Conservation (phyloP, 352 stramenopile genomes). For the Phytopythium delawarense region DNA sequence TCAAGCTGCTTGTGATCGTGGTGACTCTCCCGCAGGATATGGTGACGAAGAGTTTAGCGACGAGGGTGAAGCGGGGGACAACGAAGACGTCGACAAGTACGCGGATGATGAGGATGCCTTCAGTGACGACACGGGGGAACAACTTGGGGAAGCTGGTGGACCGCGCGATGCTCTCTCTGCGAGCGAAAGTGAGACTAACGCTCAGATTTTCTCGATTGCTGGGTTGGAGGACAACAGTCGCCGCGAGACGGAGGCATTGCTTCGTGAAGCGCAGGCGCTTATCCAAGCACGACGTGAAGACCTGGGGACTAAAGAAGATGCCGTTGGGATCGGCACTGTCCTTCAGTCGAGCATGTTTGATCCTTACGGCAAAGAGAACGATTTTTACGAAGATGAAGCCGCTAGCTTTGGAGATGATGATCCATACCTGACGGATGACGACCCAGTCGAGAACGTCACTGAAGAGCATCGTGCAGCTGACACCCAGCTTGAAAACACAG, state of each 20-base stretch:
- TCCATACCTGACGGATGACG: constrained; percentile 4
- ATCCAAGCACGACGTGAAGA: constrained; percentile 14
- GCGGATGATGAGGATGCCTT: constrained; percentile 13
- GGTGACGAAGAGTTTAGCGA: constrained; percentile 6
- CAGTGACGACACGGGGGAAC: neutral
- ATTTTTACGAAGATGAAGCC: constrained; percentile 9
- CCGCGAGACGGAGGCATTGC: constrained; percentile 31
- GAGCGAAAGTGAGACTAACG: neutral
- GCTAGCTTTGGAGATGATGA: neutral
- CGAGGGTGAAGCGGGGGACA: constrained; percentile 5
- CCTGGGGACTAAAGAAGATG: neutral
- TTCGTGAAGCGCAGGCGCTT: constrained; percentile 33
- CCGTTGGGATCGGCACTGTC: neutral
- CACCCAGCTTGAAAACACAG: neutral
- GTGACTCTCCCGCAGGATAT: neutral
- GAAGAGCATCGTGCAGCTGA: neutral
- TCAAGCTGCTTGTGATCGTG: constrained; percentile 1
- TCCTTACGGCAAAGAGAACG: constrained; percentile 13
- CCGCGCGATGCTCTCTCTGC: neutral
- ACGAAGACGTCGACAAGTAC: constrained; percentile 14
- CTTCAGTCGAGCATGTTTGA: neutral
- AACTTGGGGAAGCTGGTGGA: neutral
- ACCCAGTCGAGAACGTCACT: neutral
- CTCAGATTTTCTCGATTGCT: constrained; percentile 7
- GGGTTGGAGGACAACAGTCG: constrained; percentile 21